A percentile compares a stretch with the other conserved stretches of the same genome.
These are phyloP conservation scores for Starmerella vaccinii DNA, from an alignment of 805 yeast species.

Conservation along the genomic window DNA sequence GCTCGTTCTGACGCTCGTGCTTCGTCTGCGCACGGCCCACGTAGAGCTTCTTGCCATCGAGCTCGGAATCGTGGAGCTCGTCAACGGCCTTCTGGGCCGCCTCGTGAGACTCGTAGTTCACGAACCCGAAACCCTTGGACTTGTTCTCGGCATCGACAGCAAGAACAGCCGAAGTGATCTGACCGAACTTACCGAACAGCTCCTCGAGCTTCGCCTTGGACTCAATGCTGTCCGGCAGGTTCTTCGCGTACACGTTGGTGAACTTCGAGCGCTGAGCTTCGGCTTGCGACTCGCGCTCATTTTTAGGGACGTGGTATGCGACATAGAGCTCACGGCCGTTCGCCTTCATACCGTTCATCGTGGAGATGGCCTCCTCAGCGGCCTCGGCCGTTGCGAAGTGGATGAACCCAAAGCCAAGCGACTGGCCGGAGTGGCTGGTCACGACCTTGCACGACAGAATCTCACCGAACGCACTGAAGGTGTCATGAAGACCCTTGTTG, in stretches of 20 bases:
- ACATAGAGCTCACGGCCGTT: constrained; percentile 93
- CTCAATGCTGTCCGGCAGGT: constrained; percentile 56
- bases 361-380: constrained; percentile 89
- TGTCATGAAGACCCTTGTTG: constrained; percentile 97
- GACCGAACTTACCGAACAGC: constrained; percentile 64
- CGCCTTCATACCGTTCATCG: constrained; percentile 95
- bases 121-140: constrained; percentile 92
- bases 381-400: constrained; percentile 90
- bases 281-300: constrained; percentile 87
- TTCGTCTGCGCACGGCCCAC: constrained; percentile 99
- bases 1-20: constrained; percentile 92
- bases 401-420: constrained; percentile 95
- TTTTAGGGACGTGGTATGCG: constrained; percentile 84
- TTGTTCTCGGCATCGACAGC: constrained; percentile 78
- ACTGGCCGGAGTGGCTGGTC: constrained; percentile 78
- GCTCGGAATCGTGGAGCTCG: constrained; percentile 75
- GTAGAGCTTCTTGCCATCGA: constrained; percentile 68
- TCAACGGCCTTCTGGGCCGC: constrained; percentile 87
- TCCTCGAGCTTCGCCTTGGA: constrained; percentile 45
- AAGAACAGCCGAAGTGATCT: constrained; percentile 70
- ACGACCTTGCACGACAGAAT: constrained; percentile 96
- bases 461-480: constrained; percentile 92
- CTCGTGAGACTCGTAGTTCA: constrained; percentile 80
- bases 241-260: constrained; percentile 94
- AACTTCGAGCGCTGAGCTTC: constrained; percentile 84